These are phyloP conservation scores for Cyclocybe cylindracea DNA, from an alignment of 768 basidiomycete species.

Conservation along the genomic window DNA sequence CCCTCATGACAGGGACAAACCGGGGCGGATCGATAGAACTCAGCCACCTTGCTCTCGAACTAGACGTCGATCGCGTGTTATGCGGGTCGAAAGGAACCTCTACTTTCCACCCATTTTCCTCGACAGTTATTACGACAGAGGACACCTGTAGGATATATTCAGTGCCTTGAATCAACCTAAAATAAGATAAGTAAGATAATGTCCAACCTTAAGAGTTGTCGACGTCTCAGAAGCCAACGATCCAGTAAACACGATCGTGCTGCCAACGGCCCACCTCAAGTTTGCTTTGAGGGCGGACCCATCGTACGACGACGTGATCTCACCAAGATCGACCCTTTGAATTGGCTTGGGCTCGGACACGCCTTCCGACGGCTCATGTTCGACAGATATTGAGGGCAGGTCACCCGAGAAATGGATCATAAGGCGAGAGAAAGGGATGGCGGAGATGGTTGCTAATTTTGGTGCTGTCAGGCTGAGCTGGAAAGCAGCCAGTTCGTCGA, in stretches of 20 bases:
- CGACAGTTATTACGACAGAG: constrained; percentile 51
- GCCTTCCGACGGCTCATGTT: constrained; percentile 33
- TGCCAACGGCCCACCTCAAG: constrained; percentile 61
- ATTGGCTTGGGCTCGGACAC: constrained; percentile 23
- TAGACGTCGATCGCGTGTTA: constrained; percentile 31
- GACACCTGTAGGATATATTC: constrained; percentile 37
- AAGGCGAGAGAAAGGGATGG: constrained; percentile 63
- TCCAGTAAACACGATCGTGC: constrained; percentile 61
- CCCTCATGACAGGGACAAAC: constrained; percentile 54
- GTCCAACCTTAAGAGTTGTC: constrained; percentile 52
- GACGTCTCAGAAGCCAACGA: constrained; percentile 53
- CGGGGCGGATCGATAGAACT: constrained; percentile 50
- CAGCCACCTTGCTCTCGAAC: constrained; percentile 53
- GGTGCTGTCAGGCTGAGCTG: constrained; percentile 70
- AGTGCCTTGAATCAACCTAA: neutral
- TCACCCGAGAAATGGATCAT: constrained; percentile 56
- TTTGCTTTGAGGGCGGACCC: constrained; percentile 32
- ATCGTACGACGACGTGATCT: constrained; percentile 23
- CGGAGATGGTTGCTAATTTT: constrained; percentile 44
- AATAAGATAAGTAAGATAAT: constrained; percentile 1
- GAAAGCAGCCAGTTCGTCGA: constrained; percentile 67
- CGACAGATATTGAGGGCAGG: constrained; percentile 50
- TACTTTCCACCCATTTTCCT: constrained; percentile 67
- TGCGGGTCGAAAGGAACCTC: constrained; percentile 57
- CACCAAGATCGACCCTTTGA: constrained; percentile 48